These are phyloP conservation scores for Colletotrichum sp. DNA, from an alignment of 2,329 filamentous ascomycete genomes.

Conservation along the genomic window DNA sequence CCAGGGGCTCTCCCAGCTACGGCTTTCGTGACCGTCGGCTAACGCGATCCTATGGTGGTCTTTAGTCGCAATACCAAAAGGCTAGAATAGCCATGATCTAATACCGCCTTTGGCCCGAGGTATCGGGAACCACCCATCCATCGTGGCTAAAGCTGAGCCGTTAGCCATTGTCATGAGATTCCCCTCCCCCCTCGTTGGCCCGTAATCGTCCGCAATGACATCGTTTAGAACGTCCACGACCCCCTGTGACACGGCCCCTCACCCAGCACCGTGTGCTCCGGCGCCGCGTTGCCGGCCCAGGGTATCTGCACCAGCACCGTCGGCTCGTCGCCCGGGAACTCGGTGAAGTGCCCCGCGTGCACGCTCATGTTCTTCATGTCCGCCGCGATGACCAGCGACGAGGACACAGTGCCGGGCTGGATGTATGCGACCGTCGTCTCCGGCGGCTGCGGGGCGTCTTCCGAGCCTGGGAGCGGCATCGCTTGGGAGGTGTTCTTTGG, in stretches of 20 bases:
- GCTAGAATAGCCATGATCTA: background rate
- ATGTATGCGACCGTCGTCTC: conserved; percentile 29
- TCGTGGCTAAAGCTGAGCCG: background rate
- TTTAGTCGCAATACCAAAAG: background rate
- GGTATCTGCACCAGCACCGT: conserved; percentile 36
- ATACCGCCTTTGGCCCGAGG: background rate
- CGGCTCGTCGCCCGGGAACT: conserved; percentile 37
- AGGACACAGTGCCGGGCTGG: conserved; percentile 33
- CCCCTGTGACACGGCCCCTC: conserved; percentile 30
- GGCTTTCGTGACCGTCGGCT: background rate
- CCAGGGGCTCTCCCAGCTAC: background rate
- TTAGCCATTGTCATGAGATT: background rate
- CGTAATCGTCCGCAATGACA: background rate
- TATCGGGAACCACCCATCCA: background rate
- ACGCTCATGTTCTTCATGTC: conserved; percentile 31
- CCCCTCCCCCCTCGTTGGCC: background rate
- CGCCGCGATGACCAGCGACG: conserved; percentile 35
- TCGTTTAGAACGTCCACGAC: background rate
- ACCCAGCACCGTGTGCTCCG: conserved; percentile 31
- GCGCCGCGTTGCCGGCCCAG: conserved; percentile 28
- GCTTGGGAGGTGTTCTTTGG: conserved; percentile 20
- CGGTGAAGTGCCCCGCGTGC: conserved; percentile 34
- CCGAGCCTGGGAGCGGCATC: background rate
- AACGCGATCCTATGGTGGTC: background rate
- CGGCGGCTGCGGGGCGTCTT: background rate